Conservation (phyloP, 2,329 filamentous ascomycete species). For the Sclerotinia sclerotiorum region DNA sequence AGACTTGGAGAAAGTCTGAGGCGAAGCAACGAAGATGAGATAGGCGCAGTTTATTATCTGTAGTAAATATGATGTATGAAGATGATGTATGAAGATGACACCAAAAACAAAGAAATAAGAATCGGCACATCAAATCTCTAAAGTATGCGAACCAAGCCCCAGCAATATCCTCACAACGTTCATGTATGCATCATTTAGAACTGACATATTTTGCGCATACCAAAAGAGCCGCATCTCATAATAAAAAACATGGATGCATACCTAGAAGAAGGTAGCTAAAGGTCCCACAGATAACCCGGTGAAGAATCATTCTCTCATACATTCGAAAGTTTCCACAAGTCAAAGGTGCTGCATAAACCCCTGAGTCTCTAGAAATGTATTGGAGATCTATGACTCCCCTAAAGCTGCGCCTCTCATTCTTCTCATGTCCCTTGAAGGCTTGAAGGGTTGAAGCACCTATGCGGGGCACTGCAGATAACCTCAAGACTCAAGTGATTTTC, state of each 20-base stretch:
- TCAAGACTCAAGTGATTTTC: neutral
- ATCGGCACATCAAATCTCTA: neutral
- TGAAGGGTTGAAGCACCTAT: neutral
- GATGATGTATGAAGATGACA: neutral
- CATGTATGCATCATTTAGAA: slow-evolving; percentile 1
- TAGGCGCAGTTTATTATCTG: slow-evolving; percentile 7
- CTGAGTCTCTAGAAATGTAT: neutral
- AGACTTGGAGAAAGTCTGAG: slow-evolving; percentile 5
- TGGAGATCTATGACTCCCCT: neutral
- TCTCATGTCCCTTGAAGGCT: neutral
- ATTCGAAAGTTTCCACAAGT: neutral
- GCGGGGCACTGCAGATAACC: neutral
- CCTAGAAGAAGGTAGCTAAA: too few species aligned
- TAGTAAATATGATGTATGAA: neutral
- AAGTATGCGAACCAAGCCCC: slow-evolving; percentile 14
- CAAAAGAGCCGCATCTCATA: slow-evolving; percentile 14
- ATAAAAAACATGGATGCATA: neutral
- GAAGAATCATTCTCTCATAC: slow-evolving; percentile 14
- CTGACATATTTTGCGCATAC: neutral
- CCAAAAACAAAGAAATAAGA: neutral
- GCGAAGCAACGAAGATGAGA: slow-evolving; percentile 4
- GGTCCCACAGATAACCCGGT: slow-evolving; percentile 6
- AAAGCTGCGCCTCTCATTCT: slow-evolving; percentile 18
- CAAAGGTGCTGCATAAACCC: slow-evolving; percentile 17
- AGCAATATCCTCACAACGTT: slow-evolving; percentile 16